Conservation (phyloP, 345 rosid genomes). For the Eucalyptus marginata region DNA sequence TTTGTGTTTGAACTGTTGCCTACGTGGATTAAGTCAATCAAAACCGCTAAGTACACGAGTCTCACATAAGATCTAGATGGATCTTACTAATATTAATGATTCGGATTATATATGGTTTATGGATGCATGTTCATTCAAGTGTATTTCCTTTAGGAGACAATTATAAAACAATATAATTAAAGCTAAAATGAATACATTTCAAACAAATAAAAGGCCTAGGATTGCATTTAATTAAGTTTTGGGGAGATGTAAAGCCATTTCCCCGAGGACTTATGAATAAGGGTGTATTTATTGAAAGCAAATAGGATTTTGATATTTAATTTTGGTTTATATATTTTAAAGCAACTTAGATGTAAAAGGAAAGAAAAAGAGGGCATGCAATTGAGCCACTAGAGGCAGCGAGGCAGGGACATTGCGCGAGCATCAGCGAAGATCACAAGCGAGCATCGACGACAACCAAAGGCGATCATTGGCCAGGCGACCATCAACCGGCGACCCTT, state of each 20-base stretch:
- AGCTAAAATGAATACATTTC: neutral
- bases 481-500: neutral
- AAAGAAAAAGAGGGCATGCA: neutral
- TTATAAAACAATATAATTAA: neutral
- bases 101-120: neutral
- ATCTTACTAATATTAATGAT: neutral
- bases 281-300: neutral
- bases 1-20: neutral
- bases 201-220: neutral
- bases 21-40: neutral
- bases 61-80: neutral
- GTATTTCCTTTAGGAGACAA: neutral
- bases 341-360: neutral
- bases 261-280: neutral
- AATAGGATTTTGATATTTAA: neutral
- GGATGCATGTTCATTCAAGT: neutral
- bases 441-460: neutral
- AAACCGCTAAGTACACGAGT: neutral
- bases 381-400: neutral
- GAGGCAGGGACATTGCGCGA: neutral
- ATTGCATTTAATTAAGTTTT: neutral
- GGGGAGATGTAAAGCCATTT: neutral
- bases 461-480: neutral
- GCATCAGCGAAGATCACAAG: neutral
- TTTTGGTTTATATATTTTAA: neutral